Evolutionary conservation across 1,284 basidiomycete species (phyloP), one percentile per base, ranked within the genome.

Genomic region (Farysia itapuensis): DNA sequence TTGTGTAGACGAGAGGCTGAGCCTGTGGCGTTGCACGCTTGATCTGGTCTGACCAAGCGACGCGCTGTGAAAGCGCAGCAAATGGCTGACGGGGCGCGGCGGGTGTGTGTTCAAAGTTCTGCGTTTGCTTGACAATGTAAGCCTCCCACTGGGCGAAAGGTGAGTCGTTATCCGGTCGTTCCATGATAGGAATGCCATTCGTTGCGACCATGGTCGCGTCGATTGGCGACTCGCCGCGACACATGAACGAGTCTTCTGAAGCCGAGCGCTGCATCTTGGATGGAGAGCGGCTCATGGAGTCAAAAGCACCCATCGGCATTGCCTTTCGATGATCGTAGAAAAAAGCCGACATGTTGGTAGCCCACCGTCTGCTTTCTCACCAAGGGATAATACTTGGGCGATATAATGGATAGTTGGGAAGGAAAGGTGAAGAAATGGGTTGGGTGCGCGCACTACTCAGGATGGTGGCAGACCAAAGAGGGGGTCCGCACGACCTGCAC

Each of bases 111-210:
- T 35, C 36, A 46, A 46, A 61, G 6, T 38, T 30, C 7, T 54
- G 51, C 0, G 58, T 30, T 26, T 54, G 58, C 16, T 45, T 39
- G 25, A 56, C 52, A 23, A 61, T 56, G 39, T 56, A 56, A 15
- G 58, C 58, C 23, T 61, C 52, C 52, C 51, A 61, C 6, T 61
- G 23, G 7, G 58, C 56, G 33, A 51, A 51, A 32, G 58, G 52
- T 18, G 47, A 47, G 21, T 44, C 21, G 19, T 43, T 26, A 11
- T 40, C 20, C 11, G 52, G 51, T 2, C 44, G 36, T 6, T 61
- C 43, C 9, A 35, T 23, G 5, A 41, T 41, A 14, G 58, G 52
- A 7, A 48, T 29, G 14, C 44, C 41, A 5, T 39, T 23, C 26
- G 50, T 47, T 7, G 57, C 43, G 15, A 60, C 44, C 56, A 59